Evolutionary conservation across 495 filamentous ascomycete genomes (phyloP).

Genomic region (Sabuloglossum arenarium): DNA sequence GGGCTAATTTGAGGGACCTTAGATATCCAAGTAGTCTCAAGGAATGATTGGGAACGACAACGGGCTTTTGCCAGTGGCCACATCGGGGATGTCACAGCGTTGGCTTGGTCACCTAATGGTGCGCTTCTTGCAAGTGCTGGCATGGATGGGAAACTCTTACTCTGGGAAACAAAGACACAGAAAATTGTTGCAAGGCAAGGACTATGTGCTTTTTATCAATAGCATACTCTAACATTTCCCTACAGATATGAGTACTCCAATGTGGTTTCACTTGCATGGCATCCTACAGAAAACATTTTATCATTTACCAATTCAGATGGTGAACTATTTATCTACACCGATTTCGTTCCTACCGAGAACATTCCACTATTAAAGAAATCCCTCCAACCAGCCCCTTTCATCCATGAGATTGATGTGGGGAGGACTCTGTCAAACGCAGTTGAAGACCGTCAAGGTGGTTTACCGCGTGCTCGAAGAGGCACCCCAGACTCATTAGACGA

Average conservation of each 20-base stretch:
- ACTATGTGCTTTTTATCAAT: neutral
- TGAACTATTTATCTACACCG: slow-evolving; percentile 70
- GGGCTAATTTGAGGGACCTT: neutral
- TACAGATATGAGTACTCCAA: slow-evolving; percentile 49
- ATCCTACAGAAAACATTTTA: slow-evolving; percentile 66
- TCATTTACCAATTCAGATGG: slow-evolving; percentile 85
- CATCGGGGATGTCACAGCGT: slow-evolving; percentile 63
- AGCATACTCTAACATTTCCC: neutral
- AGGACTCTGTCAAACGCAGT: slow-evolving; percentile 14
- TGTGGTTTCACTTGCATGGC: slow-evolving; percentile 75
- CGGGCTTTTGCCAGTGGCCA: slow-evolving; percentile 58
- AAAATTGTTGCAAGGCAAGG: slow-evolving; percentile 34
- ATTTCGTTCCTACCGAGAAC: slow-evolving; percentile 52
- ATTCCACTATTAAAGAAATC: slow-evolving; percentile 33
- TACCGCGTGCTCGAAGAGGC: slow-evolving; percentile 18
- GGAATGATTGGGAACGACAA: slow-evolving; percentile 71
- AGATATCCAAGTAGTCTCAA: slow-evolving; percentile 72
- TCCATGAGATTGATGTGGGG: slow-evolving; percentile 39
- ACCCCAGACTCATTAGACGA: slow-evolving; percentile 40
- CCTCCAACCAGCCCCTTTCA: slow-evolving; percentile 63
- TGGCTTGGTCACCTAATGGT: slow-evolving; percentile 89
- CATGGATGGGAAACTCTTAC: slow-evolving; percentile 57
- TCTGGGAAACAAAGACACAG: slow-evolving; percentile 85
- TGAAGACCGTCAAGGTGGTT: slow-evolving; percentile 11
- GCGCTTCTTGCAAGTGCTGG: slow-evolving; percentile 66